Conservation (phyloP, 352 stramenopile species). For the Pythium volutum region DNA sequence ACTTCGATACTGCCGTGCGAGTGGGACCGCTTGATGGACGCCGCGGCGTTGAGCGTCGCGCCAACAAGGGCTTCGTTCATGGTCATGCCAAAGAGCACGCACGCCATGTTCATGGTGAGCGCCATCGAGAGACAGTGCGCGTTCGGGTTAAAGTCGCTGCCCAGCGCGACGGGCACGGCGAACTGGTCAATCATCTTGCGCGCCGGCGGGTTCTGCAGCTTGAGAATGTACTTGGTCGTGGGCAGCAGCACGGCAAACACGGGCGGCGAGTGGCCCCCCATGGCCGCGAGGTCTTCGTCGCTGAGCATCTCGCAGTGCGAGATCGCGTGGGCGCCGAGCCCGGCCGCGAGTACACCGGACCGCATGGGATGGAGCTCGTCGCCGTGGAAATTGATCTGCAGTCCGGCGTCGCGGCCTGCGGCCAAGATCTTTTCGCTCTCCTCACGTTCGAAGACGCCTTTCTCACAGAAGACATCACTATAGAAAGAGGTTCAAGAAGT, state of each 20-base stretch:
- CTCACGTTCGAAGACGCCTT: conserved; percentile 78
- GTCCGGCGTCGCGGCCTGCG: conserved; percentile 52
- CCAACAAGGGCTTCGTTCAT: conserved; percentile 84
- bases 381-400: conserved; percentile 85
- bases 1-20: conserved; percentile 77
- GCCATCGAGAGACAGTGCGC: conserved; percentile 85
- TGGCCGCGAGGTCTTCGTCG: conserved; percentile 58
- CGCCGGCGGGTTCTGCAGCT: conserved; percentile 64
- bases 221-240: conserved; percentile 84
- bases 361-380: conserved; percentile 75
- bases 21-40: conserved; percentile 71
- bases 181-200: conserved; percentile 62
- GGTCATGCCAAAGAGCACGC: conserved; percentile 80
- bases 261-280: conserved; percentile 51
- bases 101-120: conserved; percentile 87
- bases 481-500: neutral
- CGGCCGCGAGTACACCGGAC: conserved; percentile 58
- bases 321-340: conserved; percentile 60
- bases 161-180: conserved; percentile 67
- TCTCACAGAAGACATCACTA: conserved; percentile 83
- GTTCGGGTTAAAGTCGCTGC: conserved; percentile 85
- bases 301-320: conserved; percentile 80
- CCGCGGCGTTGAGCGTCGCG: conserved; percentile 79
- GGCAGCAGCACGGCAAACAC: conserved; percentile 77
- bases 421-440: conserved; percentile 73